Conservation (phyloP, 495 filamentous ascomycete genomes). For the Mytilinidion resinicola region DNA sequence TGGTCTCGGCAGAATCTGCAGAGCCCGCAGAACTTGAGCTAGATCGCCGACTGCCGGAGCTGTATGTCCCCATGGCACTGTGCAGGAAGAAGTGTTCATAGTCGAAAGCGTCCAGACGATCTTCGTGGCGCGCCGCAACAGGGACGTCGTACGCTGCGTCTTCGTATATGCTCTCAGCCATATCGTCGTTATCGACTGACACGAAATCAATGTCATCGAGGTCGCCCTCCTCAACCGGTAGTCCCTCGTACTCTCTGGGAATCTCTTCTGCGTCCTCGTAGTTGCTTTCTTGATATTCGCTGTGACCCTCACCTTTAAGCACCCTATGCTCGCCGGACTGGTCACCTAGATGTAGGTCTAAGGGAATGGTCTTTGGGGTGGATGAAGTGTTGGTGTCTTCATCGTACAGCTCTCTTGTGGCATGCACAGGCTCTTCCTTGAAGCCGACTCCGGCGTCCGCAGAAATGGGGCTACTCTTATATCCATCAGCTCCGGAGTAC, state of each 20-base stretch:
- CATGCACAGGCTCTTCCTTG: slow-evolving; percentile 31
- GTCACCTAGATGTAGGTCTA: neutral
- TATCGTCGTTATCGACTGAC: slow-evolving; percentile 30
- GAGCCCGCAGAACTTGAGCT: slow-evolving; percentile 51
- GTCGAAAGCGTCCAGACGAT: slow-evolving; percentile 94
- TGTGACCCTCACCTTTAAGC: slow-evolving; percentile 1
- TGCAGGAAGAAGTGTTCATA: slow-evolving; percentile 95
- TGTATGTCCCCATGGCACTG: slow-evolving; percentile 72
- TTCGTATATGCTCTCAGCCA: slow-evolving; percentile 50
- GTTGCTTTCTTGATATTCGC: slow-evolving; percentile 3
- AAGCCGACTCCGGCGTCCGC: slow-evolving; percentile 26
- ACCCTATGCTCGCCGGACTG: neutral
- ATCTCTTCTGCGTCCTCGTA: slow-evolving; percentile 6
- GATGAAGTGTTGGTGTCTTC: slow-evolving; percentile 21
- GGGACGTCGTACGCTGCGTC: slow-evolving; percentile 53
- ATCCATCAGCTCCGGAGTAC: slow-evolving; percentile 42
- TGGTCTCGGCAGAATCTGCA: slow-evolving; percentile 69
- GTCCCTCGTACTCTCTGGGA: neutral
- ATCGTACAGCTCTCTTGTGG: slow-evolving; percentile 41
- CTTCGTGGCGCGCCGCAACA: slow-evolving; percentile 63
- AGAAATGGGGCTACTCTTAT: slow-evolving; percentile 20
- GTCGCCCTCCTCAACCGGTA: slow-evolving; percentile 1
- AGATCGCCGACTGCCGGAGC: slow-evolving; percentile 41
- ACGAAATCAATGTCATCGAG: slow-evolving; percentile 17
- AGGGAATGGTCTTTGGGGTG: slow-evolving; percentile 1